Evolutionary conservation across 2,329 filamentous ascomycete species (phyloP).

Genomic region (Leptographium lundbergii): DNA sequence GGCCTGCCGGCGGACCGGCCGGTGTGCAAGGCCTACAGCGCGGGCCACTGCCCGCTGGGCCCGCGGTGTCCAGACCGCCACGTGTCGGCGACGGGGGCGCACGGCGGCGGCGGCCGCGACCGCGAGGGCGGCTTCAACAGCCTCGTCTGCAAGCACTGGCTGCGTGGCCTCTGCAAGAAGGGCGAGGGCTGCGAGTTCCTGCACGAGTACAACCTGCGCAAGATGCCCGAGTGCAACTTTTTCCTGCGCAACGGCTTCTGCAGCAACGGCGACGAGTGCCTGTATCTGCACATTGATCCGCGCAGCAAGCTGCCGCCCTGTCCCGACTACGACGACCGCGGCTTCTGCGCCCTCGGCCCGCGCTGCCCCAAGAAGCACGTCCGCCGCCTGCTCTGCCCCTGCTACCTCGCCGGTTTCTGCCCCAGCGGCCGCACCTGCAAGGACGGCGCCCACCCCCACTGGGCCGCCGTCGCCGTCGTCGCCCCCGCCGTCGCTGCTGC

Average conservation of each 20-base stretch:
- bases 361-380: constrained; percentile 82
- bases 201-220: constrained; percentile 95
- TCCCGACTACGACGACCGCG: constrained; percentile 85
- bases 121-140: constrained; percentile 50
- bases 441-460: constrained; percentile 71
- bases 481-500: constrained; percentile 16
- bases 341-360: constrained; percentile 87
- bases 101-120: constrained; percentile 16
- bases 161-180: constrained; percentile 95
- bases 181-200: constrained; percentile 94
- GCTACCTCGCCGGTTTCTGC: constrained; percentile 89
- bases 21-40: constrained; percentile 67
- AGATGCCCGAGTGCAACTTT: constrained; percentile 98
- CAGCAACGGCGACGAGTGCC: constrained; percentile 90
- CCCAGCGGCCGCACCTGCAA: constrained; percentile 67
- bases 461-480: constrained; percentile 47
- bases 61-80: constrained; percentile 79
- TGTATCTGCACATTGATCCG: constrained; percentile 83
- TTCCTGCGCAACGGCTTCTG: constrained; percentile 90
- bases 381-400: constrained; percentile 62
- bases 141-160: constrained; percentile 97
- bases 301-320: constrained; percentile 68
- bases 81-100: constrained; percentile 26
- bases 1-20: constrained; percentile 68
- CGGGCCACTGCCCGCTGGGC: constrained; percentile 78